Percentiles rank a stretch among this genome's conserved stretches.
phyloP scores from a whole-genome alignment of 2,329 filamentous ascomycete species.

The Elsinoe necatrix region DNA sequence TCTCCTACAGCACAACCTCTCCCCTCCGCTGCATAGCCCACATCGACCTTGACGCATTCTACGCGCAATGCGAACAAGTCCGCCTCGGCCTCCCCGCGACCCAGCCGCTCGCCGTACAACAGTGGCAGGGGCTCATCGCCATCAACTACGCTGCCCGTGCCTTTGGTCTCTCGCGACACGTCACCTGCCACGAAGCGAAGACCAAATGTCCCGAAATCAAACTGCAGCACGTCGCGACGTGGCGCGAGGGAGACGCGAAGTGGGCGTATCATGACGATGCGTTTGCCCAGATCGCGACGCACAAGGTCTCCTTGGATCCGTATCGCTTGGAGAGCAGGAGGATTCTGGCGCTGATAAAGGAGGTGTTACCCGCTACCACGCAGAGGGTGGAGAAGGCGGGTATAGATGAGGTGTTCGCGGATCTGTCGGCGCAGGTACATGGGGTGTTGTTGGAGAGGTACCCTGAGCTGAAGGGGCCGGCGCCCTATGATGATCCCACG shows the following conservation, averaged over 20 bases:
- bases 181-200: conserved; percentile 70
- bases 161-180: conserved; percentile 71
- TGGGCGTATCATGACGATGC: conserved; percentile 88
- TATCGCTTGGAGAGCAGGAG: conserved; percentile 77
- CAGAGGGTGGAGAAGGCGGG: conserved; percentile 86
- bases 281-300: conserved; percentile 66
- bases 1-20: conserved; percentile 59
- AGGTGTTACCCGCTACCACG: conserved; percentile 52
- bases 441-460: conserved; percentile 65
- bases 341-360: conserved; percentile 73
- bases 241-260: conserved; percentile 80
- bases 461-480: conserved; percentile 57
- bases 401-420: conserved; percentile 92
- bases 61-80: conserved; percentile 87
- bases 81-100: conserved; percentile 66
- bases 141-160: conserved; percentile 88
- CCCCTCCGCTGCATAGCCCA: conserved; percentile 84
- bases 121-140: conserved; percentile 92
- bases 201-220: conserved; percentile 79
- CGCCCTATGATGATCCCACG: conserved; percentile 64
- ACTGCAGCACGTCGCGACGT: conserved; percentile 88
- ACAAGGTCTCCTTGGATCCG: conserved; percentile 91
- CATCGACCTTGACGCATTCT: conserved; percentile 95
- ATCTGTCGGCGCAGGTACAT: conserved; percentile 79
- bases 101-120: conserved; percentile 81